Percentiles rank a stretch among this genome's conserved stretches.
Conservation (phyloP, 441 rosid genomes). For the Capsella rubella region DNA sequence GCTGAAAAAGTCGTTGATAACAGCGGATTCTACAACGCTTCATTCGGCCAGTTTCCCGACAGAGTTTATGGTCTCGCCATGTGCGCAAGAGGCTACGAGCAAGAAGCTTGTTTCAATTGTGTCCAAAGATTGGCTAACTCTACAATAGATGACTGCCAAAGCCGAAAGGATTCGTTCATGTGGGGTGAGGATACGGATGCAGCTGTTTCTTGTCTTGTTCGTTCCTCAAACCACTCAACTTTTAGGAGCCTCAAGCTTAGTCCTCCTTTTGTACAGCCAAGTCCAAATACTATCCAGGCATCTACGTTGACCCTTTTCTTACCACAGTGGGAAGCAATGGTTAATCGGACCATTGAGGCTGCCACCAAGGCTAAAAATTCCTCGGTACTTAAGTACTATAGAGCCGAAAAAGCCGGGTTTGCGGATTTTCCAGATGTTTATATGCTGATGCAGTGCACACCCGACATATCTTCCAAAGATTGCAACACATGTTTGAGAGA, state of each 20-base stretch:
- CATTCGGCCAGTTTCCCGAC: slow-evolving; percentile 22
- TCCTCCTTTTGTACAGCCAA: neutral
- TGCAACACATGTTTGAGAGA: slow-evolving; percentile 39
- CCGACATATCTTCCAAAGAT: slow-evolving; percentile 35
- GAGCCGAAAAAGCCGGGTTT: slow-evolving; percentile 9
- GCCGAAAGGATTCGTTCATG: slow-evolving; percentile 15
- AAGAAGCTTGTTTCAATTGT: slow-evolving; percentile 15
- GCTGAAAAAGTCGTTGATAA: slow-evolving; percentile 22
- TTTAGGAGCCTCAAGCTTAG: slow-evolving; percentile 15
- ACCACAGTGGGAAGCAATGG: slow-evolving; percentile 36
- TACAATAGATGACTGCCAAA: slow-evolving; percentile 5
- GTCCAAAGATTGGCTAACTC: neutral
- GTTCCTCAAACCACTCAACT: slow-evolving; percentile 30
- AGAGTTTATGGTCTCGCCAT: slow-evolving; percentile 36
- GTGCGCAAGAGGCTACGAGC: slow-evolving; percentile 29
- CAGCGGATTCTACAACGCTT: slow-evolving; percentile 45
- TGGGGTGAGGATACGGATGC: neutral
- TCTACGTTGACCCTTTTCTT: slow-evolving; percentile 25
- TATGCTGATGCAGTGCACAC: slow-evolving; percentile 46
- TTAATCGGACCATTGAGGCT: slow-evolving; percentile 18
- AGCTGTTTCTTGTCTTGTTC: slow-evolving; percentile 33
- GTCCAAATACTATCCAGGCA: neutral
- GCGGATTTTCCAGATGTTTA: slow-evolving; percentile 12
- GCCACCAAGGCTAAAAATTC: slow-evolving; percentile 19
- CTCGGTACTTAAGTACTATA: slow-evolving; percentile 38